Percentiles rank a stretch among this genome's conserved stretches.
Evolutionary conservation across 2,329 filamentous ascomycete genomes (phyloP).

Genomic region (Neurospora crassa): DNA sequence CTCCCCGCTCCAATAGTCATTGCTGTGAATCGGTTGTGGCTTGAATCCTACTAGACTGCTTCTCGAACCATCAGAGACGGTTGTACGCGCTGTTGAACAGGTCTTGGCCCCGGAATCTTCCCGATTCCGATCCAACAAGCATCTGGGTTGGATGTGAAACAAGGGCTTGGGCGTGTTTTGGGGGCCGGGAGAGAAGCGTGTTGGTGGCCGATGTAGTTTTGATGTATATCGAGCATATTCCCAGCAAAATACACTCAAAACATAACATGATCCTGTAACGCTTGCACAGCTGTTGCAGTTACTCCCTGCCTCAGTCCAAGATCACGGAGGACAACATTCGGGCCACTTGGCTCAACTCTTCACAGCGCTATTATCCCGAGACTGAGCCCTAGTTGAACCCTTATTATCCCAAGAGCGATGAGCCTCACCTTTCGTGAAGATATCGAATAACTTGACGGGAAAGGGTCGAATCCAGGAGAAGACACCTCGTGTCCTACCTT

Average conservation of each 20-base stretch:
- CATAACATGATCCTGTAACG: background rate
- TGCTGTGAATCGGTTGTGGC: background rate
- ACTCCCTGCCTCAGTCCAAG: background rate
- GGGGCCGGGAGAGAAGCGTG: background rate
- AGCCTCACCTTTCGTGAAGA: background rate
- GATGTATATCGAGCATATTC: background rate
- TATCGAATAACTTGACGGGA: background rate
- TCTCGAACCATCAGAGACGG: background rate
- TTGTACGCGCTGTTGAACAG: background rate
- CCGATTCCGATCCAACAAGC: background rate
- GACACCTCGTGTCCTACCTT: background rate
- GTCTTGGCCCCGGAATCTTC: background rate
- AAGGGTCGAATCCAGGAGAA: background rate
- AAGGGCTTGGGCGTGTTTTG: background rate
- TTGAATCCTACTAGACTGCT: background rate
- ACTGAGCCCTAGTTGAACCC: background rate
- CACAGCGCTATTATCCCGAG: background rate
- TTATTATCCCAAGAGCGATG: background rate
- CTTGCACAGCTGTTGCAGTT: background rate
- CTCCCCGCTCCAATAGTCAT: background rate
- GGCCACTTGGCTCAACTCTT: background rate
- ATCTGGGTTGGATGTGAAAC: background rate
- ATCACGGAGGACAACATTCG: background rate
- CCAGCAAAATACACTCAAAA: background rate
- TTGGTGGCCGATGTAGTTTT: background rate